phyloP scores from a whole-genome alignment of 2,329 filamentous ascomycete genomes.

The Triangularia setosa region DNA sequence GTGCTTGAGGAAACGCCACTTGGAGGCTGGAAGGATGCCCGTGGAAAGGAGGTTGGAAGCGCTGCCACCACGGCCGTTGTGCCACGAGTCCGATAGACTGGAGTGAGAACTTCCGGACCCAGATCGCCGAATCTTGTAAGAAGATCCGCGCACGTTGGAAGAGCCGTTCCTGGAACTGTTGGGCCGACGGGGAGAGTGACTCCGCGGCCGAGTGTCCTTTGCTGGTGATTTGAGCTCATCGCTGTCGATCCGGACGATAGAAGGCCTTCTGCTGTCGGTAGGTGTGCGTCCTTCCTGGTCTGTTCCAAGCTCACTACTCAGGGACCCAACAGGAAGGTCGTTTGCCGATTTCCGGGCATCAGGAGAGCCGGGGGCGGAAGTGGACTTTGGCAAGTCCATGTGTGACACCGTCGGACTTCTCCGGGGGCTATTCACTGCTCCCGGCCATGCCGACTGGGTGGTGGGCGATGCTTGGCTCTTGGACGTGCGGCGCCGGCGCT shows the following conservation, averaged over 20 bases:
- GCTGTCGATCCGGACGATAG: conserved; percentile 43
- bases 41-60: conserved; percentile 71
- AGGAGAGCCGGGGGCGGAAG: conserved; percentile 64
- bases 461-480: conserved; percentile 81
- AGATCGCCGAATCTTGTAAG: conserved; percentile 74
- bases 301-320: conserved; percentile 46
- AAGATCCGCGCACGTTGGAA: conserved; percentile 59
- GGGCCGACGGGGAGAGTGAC: conserved; percentile 77
- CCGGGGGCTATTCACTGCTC: conserved; percentile 49
- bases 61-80: conserved; percentile 66
- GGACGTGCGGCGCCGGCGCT: conserved; percentile 78
- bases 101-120: conserved; percentile 93
- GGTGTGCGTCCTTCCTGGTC: conserved; percentile 38
- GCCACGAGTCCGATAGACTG: conserved; percentile 62
- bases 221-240: conserved; percentile 44
- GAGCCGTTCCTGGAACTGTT: conserved; percentile 69
- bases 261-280: conserved; percentile 39
- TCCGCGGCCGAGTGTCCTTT: conserved; percentile 57
- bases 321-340: conserved; percentile 58
- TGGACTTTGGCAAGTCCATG: conserved; percentile 63
- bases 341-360: conserved; percentile 44
- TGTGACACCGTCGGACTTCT: conserved; percentile 61
- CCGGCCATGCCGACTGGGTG: conserved; percentile 54
- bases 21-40: conserved; percentile 72
- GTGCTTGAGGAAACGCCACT: conserved; percentile 94